Evolutionary conservation across 768 basidiomycete species (phyloP), one percentile per base, ranked within the genome.

Genomic region (Trametes villosa): DNA sequence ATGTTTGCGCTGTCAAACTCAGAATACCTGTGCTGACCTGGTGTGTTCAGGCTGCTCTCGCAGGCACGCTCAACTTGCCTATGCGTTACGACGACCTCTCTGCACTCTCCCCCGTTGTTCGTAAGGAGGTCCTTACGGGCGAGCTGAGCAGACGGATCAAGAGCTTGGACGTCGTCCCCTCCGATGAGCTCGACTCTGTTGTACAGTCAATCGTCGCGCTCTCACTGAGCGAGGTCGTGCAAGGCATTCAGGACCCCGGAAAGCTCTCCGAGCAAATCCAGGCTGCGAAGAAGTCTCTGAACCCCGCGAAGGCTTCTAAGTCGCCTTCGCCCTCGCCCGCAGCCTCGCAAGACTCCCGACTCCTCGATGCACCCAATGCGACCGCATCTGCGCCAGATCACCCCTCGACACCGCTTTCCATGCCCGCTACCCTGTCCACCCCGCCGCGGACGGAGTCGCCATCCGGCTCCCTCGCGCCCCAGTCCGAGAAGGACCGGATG

Each of bases 331-430:
- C 81, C 1, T 81, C 83, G 18, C 81, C 82, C 0, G 82, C 85
- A 9, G 75, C 76, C 31, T 88, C 88, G 7, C 89, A 89, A 63
- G 88, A 90, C 71, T 91, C 91, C 1, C 81, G 85, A 30, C 73
- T 86, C n/a, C 76, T 88, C 29, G 88, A 90, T 64, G 81, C 83
- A 8, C 73, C 85, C 24, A 83, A 83, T 63, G 88, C 90, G 2
- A 92, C 90, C 4, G 92, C 92, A 2, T 91, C 89, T 49, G 92
- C 92, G n/a, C 92, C 92, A 0, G 92, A 94, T 68, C 92, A 93
- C 62, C 92, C 92, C 0, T 91, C 89, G 8, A 94, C 92, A 0
- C 92, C 92, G 1, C 84, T 94, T 13, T 93, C 92, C 1, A 80
- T 91, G 59, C 85, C 85, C 58, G 84, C 86, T 0, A 87, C 89